These are phyloP conservation scores for Fusarium nurragi DNA, from an alignment of 2,329 filamentous ascomycete species.

Conservation along the genomic window DNA sequence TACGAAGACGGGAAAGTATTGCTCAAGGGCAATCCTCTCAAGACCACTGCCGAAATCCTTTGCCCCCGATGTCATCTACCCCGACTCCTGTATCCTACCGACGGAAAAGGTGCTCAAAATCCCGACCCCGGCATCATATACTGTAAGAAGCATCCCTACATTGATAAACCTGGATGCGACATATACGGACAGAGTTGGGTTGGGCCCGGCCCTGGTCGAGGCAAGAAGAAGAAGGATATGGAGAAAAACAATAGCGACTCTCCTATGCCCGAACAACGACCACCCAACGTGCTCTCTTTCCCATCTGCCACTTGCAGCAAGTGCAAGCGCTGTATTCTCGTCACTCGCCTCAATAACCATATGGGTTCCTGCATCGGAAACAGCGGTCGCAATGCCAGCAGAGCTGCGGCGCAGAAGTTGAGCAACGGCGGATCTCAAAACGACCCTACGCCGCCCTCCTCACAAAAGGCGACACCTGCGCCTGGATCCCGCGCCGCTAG, in stretches of 20 bases:
- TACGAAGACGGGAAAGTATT: slow-evolving; percentile 76
- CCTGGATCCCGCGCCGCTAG: slow-evolving; percentile 64
- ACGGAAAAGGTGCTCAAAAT: slow-evolving; percentile 72
- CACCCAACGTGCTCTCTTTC: slow-evolving; percentile 70
- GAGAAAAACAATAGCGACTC: slow-evolving; percentile 66
- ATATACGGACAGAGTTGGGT: slow-evolving; percentile 87
- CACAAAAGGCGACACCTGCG: slow-evolving; percentile 69
- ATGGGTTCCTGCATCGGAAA: slow-evolving; percentile 75
- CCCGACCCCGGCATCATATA: slow-evolving; percentile 76
- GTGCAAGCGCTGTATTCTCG: slow-evolving; percentile 72
- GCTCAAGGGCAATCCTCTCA: slow-evolving; percentile 76
- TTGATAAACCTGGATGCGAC: slow-evolving; percentile 78
- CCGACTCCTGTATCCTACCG: slow-evolving; percentile 75
- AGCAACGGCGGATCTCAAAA: slow-evolving; percentile 66
- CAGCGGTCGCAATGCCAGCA: slow-evolving; percentile 69
- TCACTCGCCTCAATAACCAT: slow-evolving; percentile 72
- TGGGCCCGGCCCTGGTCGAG: slow-evolving; percentile 73
- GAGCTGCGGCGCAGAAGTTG: slow-evolving; percentile 70
- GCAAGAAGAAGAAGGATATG: slow-evolving; percentile 83
- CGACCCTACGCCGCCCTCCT: slow-evolving; percentile 68
- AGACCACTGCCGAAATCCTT: slow-evolving; percentile 75
- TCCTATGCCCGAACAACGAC: slow-evolving; percentile 62
- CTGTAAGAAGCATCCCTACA: slow-evolving; percentile 82
- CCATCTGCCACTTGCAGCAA: slow-evolving; percentile 74
- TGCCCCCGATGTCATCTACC: slow-evolving; percentile 81